Base-by-base conservation (phyloP, 805 yeast species). In the Starmerella bombicola region DNA sequence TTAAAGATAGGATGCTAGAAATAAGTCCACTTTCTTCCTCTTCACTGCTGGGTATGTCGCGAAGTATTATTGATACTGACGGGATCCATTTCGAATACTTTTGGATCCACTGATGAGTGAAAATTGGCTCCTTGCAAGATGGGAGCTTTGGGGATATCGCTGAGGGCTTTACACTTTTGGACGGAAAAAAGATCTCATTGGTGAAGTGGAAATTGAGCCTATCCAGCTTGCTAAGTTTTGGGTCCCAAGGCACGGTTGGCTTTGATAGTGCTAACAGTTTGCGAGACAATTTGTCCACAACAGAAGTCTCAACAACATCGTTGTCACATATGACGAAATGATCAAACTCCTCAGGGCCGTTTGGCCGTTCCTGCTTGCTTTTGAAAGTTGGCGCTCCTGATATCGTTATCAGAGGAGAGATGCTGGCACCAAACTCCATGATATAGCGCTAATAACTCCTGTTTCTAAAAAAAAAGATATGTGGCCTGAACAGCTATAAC, bases 21-120 rank as follows among this genome's bases (percentile, higher is more conserved):
- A 29, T 33, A 19, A 35, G 73, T 5, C 3, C 50, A 17, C 63
- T 66, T 9, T 58, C 58, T 16, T 53, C 55, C 3, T 46, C 54
- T 23, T 38, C 42, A 12, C 35, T 29, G 2, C 18, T 26, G 9
- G 53, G 46, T 13, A 71, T 45, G 36, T 67, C 66, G 48, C 66
- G 65, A 28, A 73, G 64, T 2, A 69, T 53, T 2, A 76, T 57
- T 31, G 67, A 64, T 0, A 69, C 66, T 1, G 69, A 49, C 0
- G 82, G 81, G n/a, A 63, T 31, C 3, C 59, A 41, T n/a, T 64
- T 59, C 21, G 60, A 58, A 50, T 75, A 72, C 50, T 73, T 75
- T 26, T 65, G 62, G 12, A 74, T 43, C 83, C 82, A 77, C 20
- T 68, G 59, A 1, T 54, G 47, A 2, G 69, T 62, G 23, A 73